Evolutionary conservation across 164 flowering plant species (phyloP), one percentile per base, ranked within the genome.

Genomic region (Stephania yunnanensis): DNA sequence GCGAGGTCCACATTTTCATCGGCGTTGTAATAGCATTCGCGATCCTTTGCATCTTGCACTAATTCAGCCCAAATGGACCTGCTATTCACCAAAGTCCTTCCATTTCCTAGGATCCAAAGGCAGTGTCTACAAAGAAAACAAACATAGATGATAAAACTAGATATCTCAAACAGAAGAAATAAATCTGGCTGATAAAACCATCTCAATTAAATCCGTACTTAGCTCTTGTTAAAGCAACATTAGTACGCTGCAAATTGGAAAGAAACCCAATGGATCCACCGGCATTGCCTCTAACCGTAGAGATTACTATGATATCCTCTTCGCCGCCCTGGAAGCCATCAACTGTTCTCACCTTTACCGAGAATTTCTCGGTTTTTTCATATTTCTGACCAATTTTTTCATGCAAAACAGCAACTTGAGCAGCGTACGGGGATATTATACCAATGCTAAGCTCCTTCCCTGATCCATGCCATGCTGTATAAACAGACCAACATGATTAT

Each of bases 281-380:
- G 0, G 25, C 36, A 74, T 89, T 89, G 29, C 85, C 83, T 71
- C 90, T 73, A n/a, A 90, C 91, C 1, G 89, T 83, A 1, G 90
- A 90, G 36, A 90, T 75, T 31, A 90, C 84, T 1, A 90, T 81
- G 7, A 87, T 75, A 22, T 89, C 90, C 72, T 87, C 86, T 65
- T 90, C 91, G 0, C 92, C 87, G 10, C 94, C 91, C 48, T 90
- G 87, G 77, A 86, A 89, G 1, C 90, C 91, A 83, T 89, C 91
- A 70, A 87, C 70, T 29, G 90, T 83, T 20, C 74, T 83, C 58
- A 89, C 87, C 71, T 70, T 85, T 46, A 90, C 83, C 7, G 44
- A 6, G 73, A 90, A 87, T 15, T 70, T 75, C 25, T 74, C 80
- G 11, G 73, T 10, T 0, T 75, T 68, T 46, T 82, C 83, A 82